Evolutionary conservation across 2,329 filamentous ascomycete species (phyloP).

Genomic region (Ophiostoma quercus): DNA sequence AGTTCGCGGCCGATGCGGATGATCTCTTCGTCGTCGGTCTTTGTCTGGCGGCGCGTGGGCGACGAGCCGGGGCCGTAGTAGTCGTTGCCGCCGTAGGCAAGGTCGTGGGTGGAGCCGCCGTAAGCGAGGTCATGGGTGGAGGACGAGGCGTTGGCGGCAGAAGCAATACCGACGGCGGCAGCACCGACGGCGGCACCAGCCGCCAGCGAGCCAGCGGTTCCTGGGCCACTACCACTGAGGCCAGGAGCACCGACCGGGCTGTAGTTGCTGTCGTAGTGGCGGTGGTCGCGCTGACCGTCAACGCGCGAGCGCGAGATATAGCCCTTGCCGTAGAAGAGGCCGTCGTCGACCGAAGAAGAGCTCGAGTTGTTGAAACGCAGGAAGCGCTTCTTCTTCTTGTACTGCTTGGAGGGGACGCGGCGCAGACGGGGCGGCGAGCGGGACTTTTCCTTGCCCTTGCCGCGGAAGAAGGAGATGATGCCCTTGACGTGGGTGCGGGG

Average conservation of each 20-base stretch:
- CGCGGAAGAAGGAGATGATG: slow-evolving; percentile 35
- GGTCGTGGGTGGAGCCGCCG: slow-evolving; percentile 4
- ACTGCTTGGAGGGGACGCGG: slow-evolving; percentile 5
- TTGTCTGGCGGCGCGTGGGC: slow-evolving; percentile 30
- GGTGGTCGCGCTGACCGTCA: neutral
- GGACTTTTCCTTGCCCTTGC: neutral
- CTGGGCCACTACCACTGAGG: slow-evolving; percentile 8
- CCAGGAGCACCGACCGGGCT: neutral
- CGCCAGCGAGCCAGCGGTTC: slow-evolving; percentile 1
- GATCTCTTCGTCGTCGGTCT: slow-evolving; percentile 51
- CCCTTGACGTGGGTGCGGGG: slow-evolving; percentile 32
- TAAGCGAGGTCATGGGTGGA: neutral
- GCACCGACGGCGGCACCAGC: neutral
- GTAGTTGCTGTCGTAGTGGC: neutral
- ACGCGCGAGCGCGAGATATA: slow-evolving; percentile 34
- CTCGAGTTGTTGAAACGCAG: slow-evolving; percentile 48
- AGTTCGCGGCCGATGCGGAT: slow-evolving; percentile 51
- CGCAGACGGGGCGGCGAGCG: slow-evolving; percentile 15
- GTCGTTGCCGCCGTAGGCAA: slow-evolving; percentile 11
- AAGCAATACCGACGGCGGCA: neutral
- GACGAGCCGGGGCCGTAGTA: slow-evolving; percentile 7
- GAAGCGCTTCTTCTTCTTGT: slow-evolving; percentile 39
- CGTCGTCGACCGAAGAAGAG: slow-evolving; percentile 51
- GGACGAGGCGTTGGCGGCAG: neutral
- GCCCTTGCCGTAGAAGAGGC: slow-evolving; percentile 52